These are phyloP conservation scores for Fusarium solani-melongenae DNA, from an alignment of 2,329 filamentous ascomycete genomes.

Conservation along the genomic window DNA sequence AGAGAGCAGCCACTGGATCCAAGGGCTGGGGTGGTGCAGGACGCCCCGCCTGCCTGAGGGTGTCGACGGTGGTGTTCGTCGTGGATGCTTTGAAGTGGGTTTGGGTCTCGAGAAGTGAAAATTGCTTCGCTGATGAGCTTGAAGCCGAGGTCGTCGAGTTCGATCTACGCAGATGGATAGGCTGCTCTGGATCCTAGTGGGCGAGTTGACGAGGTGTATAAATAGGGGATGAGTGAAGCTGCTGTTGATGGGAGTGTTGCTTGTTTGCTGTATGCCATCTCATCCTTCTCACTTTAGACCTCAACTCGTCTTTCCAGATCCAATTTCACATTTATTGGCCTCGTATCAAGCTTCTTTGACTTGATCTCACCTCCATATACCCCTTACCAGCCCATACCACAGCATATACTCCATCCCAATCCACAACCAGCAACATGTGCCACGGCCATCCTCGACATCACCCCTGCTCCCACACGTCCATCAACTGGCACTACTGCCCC, in stretches of 20 bases:
- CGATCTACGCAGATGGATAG: slow-evolving; percentile 26
- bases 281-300: neutral
- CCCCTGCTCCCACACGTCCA: slow-evolving; percentile 64
- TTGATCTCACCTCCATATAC: neutral
- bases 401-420: neutral
- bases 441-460: slow-evolving; percentile 65
- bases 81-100: slow-evolving; percentile 69
- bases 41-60: slow-evolving; percentile 13
- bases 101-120: slow-evolving; percentile 58
- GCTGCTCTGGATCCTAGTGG: neutral
- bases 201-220: slow-evolving; percentile 20
- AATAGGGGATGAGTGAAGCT: slow-evolving; percentile 28
- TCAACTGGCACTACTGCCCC: slow-evolving; percentile 67
- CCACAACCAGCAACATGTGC: slow-evolving; percentile 56
- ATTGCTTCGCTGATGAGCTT: slow-evolving; percentile 72
- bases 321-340: neutral
- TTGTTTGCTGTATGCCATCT: neutral
- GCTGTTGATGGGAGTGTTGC: neutral
- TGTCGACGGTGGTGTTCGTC: slow-evolving; percentile 13
- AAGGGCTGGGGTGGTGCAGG: slow-evolving; percentile 24
- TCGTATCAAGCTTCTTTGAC: neutral
- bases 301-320: neutral
- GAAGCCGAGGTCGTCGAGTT: slow-evolving; percentile 55
- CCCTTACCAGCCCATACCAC: neutral
- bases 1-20: slow-evolving; percentile 10